Base-by-base conservation (phyloP, 192 early-diverging fungal genomes). In the Phycomyces nitens region DNA sequence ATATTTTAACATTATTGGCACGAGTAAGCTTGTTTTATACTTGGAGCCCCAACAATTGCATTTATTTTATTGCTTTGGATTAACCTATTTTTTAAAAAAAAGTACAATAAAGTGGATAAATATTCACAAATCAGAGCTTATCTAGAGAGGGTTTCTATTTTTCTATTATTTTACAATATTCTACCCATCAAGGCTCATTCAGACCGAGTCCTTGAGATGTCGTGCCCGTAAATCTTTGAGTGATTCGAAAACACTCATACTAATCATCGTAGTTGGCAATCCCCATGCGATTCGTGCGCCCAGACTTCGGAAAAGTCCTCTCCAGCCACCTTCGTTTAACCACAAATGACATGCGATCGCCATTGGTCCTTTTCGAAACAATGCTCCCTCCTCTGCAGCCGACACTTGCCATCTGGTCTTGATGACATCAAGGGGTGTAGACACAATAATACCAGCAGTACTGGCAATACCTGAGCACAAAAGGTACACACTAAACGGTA, bases 381-480 rank as follows among this genome's bases (percentile, higher is more conserved):
- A 26, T n/a, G n/a, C 29, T 6, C 52, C 56, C 49, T 65, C 27
- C 34, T 68, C 53, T 8, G 69, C 24, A 23, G 65, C 52, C 2
- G 80, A 77, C 29, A 85, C 74, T 69, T 94, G 92, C 75, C 85
- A 82, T 16, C 89, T 77, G 15, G 92, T 94, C 64, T 94, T 94
- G 56, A 94, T 82, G 9, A 94, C 79, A 62, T 94, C 92, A 0
- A 88, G 65, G 0, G 80, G 73, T 54, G 91, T 94, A 6, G 83
- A 84, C 0, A 92, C 58, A 1, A 80, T 74, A 14, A 79, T 81
- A 8, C 84, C 84, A 22, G 90, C 62, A 10, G 77, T 67, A 21
- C 84, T 80, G 0, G 90, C 74, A 6, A 82, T 43, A 11, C 73
- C 78, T 2, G 90, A 83, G 65, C 84, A 88, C 3, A 70, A 29